A percentile compares a stretch with the other conserved stretches of the same genome.
Evolutionary conservation across 352 stramenopile genomes (phyloP).

Genomic region (Phytophthora sp.): DNA sequence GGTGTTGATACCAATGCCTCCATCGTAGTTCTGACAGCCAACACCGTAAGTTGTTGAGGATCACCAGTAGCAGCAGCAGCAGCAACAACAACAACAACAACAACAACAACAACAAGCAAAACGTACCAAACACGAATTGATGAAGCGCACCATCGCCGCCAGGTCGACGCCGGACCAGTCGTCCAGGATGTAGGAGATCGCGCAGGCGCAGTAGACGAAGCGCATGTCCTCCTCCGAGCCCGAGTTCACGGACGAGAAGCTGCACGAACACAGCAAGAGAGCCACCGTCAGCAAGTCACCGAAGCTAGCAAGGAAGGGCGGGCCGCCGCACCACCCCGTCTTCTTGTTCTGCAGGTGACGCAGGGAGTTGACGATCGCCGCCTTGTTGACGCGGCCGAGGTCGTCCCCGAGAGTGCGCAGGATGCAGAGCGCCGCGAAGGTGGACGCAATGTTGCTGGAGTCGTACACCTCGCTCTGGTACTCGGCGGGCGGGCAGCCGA

Average conservation of each 20-base stretch:
- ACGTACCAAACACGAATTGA: slow-evolving; percentile 85
- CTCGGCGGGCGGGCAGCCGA: slow-evolving; percentile 46
- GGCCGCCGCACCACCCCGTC: slow-evolving; percentile 57
- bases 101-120: not conserved
- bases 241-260: slow-evolving; percentile 70
- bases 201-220: slow-evolving; percentile 89
- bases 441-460: slow-evolving; percentile 86
- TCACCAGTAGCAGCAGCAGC: no score
- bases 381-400: slow-evolving; percentile 75
- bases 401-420: slow-evolving; percentile 87
- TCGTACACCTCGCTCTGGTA: slow-evolving; percentile 83
- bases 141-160: slow-evolving; percentile 69
- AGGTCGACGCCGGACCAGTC: slow-evolving; percentile 85
- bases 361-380: slow-evolving; percentile 63
- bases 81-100: slow-evolving; percentile 1
- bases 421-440: slow-evolving; percentile 85
- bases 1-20: slow-evolving; percentile 73
- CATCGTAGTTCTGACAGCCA: slow-evolving; percentile 71
- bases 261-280: slow-evolving; percentile 19
- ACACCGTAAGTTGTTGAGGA: no score
- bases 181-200: slow-evolving; percentile 87
- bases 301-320: not conserved
- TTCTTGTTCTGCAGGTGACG: slow-evolving; percentile 77
- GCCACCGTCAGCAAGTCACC: not conserved
- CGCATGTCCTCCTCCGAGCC: slow-evolving; percentile 90